phyloP scores from a whole-genome alignment of 2,329 filamentous ascomycete species.

The Ascochyta lentis region DNA sequence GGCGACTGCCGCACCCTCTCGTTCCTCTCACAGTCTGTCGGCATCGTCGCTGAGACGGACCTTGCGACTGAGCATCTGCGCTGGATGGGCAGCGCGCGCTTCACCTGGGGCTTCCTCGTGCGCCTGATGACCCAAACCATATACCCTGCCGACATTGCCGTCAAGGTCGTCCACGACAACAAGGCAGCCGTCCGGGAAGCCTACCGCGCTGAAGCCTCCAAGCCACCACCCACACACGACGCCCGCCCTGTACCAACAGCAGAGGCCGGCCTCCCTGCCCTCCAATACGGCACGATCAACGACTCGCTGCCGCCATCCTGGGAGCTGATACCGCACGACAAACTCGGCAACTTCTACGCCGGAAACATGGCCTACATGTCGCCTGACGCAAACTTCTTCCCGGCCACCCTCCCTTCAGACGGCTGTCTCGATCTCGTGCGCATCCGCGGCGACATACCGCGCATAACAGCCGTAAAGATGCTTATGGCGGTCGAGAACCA shows the following conservation, averaged over 20 bases:
- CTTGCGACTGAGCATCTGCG: constrained; percentile 87
- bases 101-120: constrained; percentile 83
- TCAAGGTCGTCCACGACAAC: constrained; percentile 80
- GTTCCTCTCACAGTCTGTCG: constrained; percentile 88
- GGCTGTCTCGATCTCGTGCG: constrained; percentile 85
- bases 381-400: constrained; percentile 84
- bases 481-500: constrained; percentile 75
- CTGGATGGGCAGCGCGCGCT: constrained; percentile 89
- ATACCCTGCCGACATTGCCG: constrained; percentile 87
- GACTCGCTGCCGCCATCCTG: constrained; percentile 80
- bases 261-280: constrained; percentile 64
- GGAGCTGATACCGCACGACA: constrained; percentile 75
- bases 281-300: constrained; percentile 80
- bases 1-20: constrained; percentile 76
- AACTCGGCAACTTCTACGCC: constrained; percentile 89
- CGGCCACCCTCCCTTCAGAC: constrained; percentile 80
- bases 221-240: constrained; percentile 29
- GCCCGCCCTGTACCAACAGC: constrained; percentile 31
- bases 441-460: constrained; percentile 76
- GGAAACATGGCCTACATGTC: constrained; percentile 97
- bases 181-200: constrained; percentile 77
- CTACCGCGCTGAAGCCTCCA: constrained; percentile 59
- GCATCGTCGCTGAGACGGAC: constrained; percentile 89
- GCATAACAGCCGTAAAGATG: constrained; percentile 70
- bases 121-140: constrained; percentile 76